A percentile compares a stretch with the other conserved stretches of the same genome.
These are phyloP conservation scores for Elongisporangium senticosum DNA, from an alignment of 352 stramenopile species.

Conservation along the genomic window DNA sequence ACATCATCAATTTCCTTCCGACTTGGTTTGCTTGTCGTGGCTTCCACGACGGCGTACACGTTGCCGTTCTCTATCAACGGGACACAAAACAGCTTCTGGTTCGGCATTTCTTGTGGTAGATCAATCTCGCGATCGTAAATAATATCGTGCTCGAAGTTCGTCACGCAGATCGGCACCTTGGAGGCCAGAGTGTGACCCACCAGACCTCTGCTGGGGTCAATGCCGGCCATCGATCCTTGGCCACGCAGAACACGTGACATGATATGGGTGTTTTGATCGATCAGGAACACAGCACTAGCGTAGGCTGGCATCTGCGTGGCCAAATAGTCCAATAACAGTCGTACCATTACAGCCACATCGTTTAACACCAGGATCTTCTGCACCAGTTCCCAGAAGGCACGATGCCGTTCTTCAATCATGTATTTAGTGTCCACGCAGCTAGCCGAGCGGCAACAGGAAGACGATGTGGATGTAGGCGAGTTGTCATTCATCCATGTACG, in stretches of 20 bases:
- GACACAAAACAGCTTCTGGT: constrained; percentile 69
- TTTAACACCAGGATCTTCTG: constrained; percentile 60
- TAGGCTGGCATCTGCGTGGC: constrained; percentile 42
- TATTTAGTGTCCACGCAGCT: constrained; percentile 20
- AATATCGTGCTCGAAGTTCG: constrained; percentile 40
- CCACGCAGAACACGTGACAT: constrained; percentile 70
- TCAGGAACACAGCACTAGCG: constrained; percentile 58
- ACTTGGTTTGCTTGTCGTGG: constrained; percentile 33
- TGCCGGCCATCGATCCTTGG: constrained; percentile 38
- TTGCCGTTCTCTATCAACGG: constrained; percentile 62
- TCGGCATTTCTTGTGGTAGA: constrained; percentile 43
- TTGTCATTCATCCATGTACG: neutral
- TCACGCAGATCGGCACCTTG: constrained; percentile 21
- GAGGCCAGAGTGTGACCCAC: constrained; percentile 40
- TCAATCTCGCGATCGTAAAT: constrained; percentile 67
- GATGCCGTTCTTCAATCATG: constrained; percentile 57
- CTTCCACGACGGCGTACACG: constrained; percentile 78
- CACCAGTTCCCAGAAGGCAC: constrained; percentile 75
- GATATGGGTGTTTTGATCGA: constrained; percentile 66
- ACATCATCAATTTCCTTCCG: constrained; percentile 48
- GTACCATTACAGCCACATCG: constrained; percentile 75
- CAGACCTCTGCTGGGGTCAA: constrained; percentile 43
- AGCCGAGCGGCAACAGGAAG: constrained; percentile 11
- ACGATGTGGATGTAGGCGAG: constrained; percentile 5
- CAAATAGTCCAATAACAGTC: constrained; percentile 60